Percentiles rank a stretch among this genome's conserved stretches.
These are phyloP conservation scores for Zygoascus tannicola DNA, from an alignment of 805 yeast genomes.

Conservation along the genomic window DNA sequence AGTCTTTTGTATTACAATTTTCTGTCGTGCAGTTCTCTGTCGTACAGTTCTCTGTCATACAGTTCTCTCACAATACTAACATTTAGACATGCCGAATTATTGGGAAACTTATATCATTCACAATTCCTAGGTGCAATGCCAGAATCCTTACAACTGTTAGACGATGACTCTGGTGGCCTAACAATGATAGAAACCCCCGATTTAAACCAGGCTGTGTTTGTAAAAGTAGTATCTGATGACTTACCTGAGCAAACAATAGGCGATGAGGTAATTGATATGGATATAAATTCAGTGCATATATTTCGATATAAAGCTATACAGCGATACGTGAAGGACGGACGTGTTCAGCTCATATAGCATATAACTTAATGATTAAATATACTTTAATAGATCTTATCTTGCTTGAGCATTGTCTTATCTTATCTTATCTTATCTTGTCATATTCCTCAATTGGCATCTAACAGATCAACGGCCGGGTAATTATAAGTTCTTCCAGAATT, in stretches of 20 bases:
- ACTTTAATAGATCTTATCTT: no score
- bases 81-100: conserved; percentile 49
- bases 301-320: conserved; percentile 53
- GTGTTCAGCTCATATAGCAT: conserved; percentile 34
- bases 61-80: neutral
- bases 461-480: no score
- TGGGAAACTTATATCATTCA: conserved; percentile 55
- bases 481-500: no score
- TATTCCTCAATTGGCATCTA: neutral
- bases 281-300: conserved; percentile 61
- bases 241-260: conserved; percentile 36
- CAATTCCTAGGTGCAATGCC: conserved; percentile 66
- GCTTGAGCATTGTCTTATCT: no score
- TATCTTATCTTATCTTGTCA: neutral
- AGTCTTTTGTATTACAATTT: conserved; percentile 4
- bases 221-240: conserved; percentile 39
- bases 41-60: no score
- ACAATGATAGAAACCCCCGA: conserved; percentile 76
- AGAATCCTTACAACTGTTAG: conserved; percentile 55
- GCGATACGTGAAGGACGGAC: conserved; percentile 33
- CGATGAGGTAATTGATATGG: conserved; percentile 42
- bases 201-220: conserved; percentile 65
- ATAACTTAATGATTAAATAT: no score
- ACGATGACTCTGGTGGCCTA: conserved; percentile 52
- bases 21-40: neutral